phyloP scores from a whole-genome alignment of 257 asterid species.

The Craterostigma plantagineum region DNA sequence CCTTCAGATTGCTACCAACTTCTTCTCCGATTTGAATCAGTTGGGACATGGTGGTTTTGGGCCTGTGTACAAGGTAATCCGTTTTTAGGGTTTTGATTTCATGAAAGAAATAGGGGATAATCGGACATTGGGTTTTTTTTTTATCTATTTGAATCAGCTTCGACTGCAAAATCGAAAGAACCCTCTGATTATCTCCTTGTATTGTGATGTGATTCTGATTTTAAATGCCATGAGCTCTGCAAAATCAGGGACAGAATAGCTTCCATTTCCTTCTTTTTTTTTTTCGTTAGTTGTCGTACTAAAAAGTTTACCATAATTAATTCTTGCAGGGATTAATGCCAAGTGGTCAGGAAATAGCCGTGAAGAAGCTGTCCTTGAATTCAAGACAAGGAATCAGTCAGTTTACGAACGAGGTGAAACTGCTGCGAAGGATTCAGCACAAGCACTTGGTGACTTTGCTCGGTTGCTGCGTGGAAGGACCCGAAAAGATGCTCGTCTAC shows the following conservation, averaged over 20 bases:
- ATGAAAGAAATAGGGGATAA: no score
- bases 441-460: constrained; percentile 53
- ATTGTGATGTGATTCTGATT: no score
- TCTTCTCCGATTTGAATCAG: constrained; percentile 56
- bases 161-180: no score
- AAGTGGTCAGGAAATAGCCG: constrained; percentile 74
- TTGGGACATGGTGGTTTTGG: constrained; percentile 90
- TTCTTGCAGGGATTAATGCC: constrained; percentile 49
- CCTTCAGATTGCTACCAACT: constrained; percentile 65
- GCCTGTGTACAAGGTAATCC: constrained; percentile 57
- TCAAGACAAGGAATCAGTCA: constrained; percentile 61
- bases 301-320: no score
- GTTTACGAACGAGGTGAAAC: constrained; percentile 67
- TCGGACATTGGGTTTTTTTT: no score
- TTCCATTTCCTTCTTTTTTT: no score
- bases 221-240: no score
- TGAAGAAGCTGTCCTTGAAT: constrained; percentile 48
- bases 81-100: no score
- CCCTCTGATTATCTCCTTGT: no score
- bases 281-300: no score
- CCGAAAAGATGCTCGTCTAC: constrained; percentile 83
- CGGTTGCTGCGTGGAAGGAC: constrained; percentile 79
- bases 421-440: constrained; percentile 60
- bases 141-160: no score
- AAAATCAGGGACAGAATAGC: no score